Conservation (phyloP, 352 stramenopile genomes). For the Lagenidium sp. region DNA sequence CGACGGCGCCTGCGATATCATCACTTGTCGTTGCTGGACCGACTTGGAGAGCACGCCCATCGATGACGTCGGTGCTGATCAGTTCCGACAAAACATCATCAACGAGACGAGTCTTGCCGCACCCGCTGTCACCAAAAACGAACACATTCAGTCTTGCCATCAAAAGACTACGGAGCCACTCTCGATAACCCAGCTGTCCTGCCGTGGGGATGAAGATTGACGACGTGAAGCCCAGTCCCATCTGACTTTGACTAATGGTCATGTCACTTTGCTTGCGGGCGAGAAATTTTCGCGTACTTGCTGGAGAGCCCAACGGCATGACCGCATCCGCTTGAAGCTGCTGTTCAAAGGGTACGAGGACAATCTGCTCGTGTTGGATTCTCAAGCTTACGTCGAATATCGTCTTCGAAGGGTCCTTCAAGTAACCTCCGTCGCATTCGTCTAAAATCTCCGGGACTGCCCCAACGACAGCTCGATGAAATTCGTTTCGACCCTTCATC, state of each 20-base stretch:
- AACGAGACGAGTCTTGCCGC: constrained; percentile 43
- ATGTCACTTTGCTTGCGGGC: constrained; percentile 1
- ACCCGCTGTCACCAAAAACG: constrained; percentile 30
- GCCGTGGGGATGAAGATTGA: constrained; percentile 40
- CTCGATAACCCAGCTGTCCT: constrained; percentile 19
- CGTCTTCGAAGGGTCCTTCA: neutral
- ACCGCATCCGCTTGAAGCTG: no score
- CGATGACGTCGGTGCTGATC: constrained; percentile 20
- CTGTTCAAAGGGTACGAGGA: constrained; percentile 4
- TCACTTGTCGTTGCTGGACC: constrained; percentile 9
- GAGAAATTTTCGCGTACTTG: no score
- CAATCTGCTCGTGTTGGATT: constrained; percentile 3
- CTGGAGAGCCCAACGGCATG: no score
- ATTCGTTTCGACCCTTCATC: constrained; percentile 4
- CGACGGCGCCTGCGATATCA: constrained; percentile 29
- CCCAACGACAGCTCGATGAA: constrained; percentile 2
- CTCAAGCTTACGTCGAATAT: constrained; percentile 9
- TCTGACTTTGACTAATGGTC: neutral
- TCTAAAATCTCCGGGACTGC: constrained; percentile 4
- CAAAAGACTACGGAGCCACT: constrained; percentile 25
- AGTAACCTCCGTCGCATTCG: neutral
- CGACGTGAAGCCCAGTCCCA: constrained; percentile 5
- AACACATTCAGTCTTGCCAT: constrained; percentile 33
- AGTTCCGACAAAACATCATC: constrained; percentile 28
- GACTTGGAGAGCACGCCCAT: constrained; percentile 24